Percentiles rank a stretch among this genome's conserved stretches.
These are phyloP conservation scores for Malus asiatica DNA, from an alignment of 306 rosid genomes.

Conservation along the genomic window DNA sequence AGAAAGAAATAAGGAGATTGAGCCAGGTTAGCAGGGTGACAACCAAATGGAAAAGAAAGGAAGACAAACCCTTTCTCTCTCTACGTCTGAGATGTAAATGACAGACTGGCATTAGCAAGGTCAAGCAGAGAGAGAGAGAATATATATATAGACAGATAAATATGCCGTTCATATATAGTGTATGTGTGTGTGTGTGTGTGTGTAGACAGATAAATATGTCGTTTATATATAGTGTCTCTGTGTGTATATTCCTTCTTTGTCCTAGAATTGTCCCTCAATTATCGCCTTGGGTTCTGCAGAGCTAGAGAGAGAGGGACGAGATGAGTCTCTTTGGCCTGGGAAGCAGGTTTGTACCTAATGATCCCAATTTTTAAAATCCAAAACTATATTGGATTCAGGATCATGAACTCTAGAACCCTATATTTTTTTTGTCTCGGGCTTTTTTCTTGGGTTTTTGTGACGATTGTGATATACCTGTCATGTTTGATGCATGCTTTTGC, in stretches of 20 bases:
- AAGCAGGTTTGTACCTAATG: conserved; percentile 44
- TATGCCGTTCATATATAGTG: not conserved
- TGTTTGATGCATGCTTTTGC: not conserved
- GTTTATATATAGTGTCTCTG: not conserved
- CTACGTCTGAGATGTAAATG: conserved; percentile 17
- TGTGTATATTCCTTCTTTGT: conserved; percentile 4
- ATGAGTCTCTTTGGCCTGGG: conserved; percentile 96
- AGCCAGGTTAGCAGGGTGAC: conserved; percentile 42
- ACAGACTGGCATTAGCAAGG: conserved; percentile 55
- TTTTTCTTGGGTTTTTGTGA: not conserved
- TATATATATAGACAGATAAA: not conserved
- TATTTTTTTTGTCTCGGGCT: not conserved
- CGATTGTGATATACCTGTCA: not conserved
- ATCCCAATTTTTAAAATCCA: not conserved
- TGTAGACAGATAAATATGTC: too few relatives aligned
- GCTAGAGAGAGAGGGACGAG: conserved; percentile 4
- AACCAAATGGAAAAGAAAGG: conserved; percentile 31
- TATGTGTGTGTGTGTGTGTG: too few relatives aligned
- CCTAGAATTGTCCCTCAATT: conserved; percentile 18
- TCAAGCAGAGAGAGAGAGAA: not conserved
- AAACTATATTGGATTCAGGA: not conserved
- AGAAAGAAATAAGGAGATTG: conserved; percentile 8
- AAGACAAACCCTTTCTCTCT: conserved; percentile 9
- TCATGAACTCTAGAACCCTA: not conserved
- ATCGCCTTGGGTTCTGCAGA: conserved; percentile 38